Percentiles rank a stretch among this genome's conserved stretches.
These are phyloP conservation scores for Ustilago crameri DNA, from an alignment of 1,284 basidiomycete species.

Conservation along the genomic window DNA sequence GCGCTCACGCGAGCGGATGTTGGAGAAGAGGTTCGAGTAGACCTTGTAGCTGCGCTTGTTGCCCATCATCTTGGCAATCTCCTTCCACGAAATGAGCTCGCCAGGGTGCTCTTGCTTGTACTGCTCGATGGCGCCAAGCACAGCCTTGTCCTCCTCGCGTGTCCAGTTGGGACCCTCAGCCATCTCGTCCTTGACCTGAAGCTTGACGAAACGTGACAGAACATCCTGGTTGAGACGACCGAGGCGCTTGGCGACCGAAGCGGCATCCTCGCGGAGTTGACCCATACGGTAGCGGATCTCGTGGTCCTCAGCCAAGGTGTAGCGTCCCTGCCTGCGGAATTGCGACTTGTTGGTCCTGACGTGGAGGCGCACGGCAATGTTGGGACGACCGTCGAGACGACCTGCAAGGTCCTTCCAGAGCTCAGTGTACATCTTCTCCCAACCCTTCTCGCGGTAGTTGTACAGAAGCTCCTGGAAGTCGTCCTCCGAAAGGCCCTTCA, in stretches of 20 bases:
- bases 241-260: conserved; percentile 46
- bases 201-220: conserved; percentile 40
- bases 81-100: conserved; percentile 47
- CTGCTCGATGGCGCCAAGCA: conserved; percentile 40
- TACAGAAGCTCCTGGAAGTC: conserved; percentile 50
- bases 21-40: conserved; percentile 44
- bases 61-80: conserved; percentile 42
- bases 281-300: conserved; percentile 37
- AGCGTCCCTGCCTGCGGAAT: conserved; percentile 42
- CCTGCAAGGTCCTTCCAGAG: conserved; percentile 51
- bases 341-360: conserved; percentile 46
- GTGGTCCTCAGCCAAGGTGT: conserved; percentile 42
- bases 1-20: conserved; percentile 37
- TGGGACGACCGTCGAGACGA: conserved; percentile 38
- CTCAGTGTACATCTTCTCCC: conserved; percentile 48
- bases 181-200: conserved; percentile 43
- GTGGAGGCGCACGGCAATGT: conserved; percentile 47
- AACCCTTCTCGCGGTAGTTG: conserved; percentile 46
- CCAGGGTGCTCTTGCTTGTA: conserved; percentile 44
- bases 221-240: conserved; percentile 47
- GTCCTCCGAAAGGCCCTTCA: conserved; percentile 39
- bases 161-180: conserved; percentile 37
- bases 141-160: conserved; percentile 46
- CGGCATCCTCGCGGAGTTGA: conserved; percentile 26
- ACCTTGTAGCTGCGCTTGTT: conserved; percentile 54